Base-by-base conservation (phyloP, 805 yeast genomes). In the Spathaspora boniae region DNA sequence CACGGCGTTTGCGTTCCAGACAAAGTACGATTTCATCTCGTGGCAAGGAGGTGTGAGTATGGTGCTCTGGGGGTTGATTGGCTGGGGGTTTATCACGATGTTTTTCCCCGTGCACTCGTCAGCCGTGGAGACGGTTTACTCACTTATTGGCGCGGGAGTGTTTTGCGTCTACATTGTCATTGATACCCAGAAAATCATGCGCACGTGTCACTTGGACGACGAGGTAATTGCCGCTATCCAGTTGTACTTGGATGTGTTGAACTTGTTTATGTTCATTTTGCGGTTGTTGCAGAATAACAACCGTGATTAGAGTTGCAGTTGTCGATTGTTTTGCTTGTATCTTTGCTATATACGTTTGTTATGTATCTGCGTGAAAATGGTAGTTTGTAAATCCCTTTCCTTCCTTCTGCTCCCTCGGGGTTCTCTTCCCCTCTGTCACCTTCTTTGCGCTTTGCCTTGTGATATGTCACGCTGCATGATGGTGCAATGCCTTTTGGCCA, bases 111-210 rank as follows among this genome's bases (percentile, higher is more conserved):
- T 47, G 18, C 70, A 70, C 58, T 54, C 70, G 37, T 56, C 72
- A n/a, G 65, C 69, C n/a, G 58, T 75, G 31, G 88, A 84, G 47
- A 55, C 82, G 43, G 60, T 79, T 4, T 86, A 83, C 62, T 76
- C 88, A 21, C 76, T 78, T 42, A 53, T 81, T 29, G 95, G 93
- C 16, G 93, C 94, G 4, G 50, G 82, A 27, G 60, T 87, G 2
- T 87, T 87, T 59, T 68, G 81, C 9, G 75, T 78, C 4, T 86
- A 82, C 53, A 72, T 88, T 40, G 60, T 87, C 33, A 76, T 86
- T 30, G 96, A 87, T 56, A 87, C 95, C 15, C 95, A 87, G 58
- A 56, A 77, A 47, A 76, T 87, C 37, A 72, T 87, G 78, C 78
- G 82, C 52, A 78, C 76, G 38, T 78, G 70, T 47, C 82, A 80